Conservation (phyloP, 306 rosid genomes). For the Carpinus viminea region DNA sequence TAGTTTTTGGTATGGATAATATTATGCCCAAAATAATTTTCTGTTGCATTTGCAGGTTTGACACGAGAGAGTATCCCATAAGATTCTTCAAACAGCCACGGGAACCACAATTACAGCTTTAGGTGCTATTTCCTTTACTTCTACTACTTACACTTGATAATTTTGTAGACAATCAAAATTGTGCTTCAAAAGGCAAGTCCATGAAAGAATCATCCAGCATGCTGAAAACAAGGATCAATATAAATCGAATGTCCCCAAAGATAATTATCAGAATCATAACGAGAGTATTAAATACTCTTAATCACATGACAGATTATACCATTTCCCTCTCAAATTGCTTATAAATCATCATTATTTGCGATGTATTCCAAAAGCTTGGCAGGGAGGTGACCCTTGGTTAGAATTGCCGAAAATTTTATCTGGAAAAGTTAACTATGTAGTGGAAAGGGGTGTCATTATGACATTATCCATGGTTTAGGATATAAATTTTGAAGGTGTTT, state of each 20-base stretch:
- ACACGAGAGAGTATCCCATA: too few species aligned
- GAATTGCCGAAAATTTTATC: neutral
- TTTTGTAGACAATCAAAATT: neutral
- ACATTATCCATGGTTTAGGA: neutral
- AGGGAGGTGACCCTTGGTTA: neutral
- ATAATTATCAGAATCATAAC: neutral
- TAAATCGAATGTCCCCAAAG: neutral
- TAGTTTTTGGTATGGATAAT: neutral
- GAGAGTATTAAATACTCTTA: neutral
- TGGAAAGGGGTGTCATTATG: neutral
- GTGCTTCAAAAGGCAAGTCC: slow-evolving; percentile 1
- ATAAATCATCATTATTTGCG: neutral
- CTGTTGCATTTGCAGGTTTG: too few species aligned
- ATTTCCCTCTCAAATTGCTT: neutral
- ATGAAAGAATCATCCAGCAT: neutral
- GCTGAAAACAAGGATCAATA: neutral
- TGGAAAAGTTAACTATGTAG: neutral
- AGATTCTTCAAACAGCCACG: too few species aligned
- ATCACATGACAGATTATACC: neutral
- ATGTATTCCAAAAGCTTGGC: neutral
- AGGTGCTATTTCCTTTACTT: neutral
- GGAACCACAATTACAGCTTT: too few species aligned
- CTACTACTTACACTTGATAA: neutral
- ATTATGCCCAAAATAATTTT: neutral
- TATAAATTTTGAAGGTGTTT: neutral